phyloP scores from a whole-genome alignment of 331 rosid genomes.

The Prunus yedoensis region DNA sequence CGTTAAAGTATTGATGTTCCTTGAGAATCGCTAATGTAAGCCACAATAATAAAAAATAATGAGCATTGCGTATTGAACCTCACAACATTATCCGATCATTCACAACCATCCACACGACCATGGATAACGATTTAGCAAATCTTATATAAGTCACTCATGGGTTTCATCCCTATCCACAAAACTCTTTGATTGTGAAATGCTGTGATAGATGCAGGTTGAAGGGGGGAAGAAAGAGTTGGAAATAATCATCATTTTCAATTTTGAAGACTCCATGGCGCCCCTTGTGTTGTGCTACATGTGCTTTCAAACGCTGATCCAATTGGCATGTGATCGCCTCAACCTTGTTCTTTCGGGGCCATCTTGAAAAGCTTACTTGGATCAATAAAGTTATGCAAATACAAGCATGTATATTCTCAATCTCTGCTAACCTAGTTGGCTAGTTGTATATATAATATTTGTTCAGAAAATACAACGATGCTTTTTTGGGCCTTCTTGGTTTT shows the following conservation, averaged over 20 bases:
- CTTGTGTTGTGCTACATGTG: neutral
- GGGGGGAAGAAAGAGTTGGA: neutral
- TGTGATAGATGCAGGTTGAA: neutral
- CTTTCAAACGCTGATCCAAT: neutral
- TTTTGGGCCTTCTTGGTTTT: no score
- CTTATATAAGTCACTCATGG: neutral
- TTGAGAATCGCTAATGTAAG: neutral
- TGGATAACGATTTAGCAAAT: neutral
- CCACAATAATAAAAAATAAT: neutral
- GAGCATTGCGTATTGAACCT: neutral
- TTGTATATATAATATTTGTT: no score
- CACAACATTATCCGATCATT: neutral
- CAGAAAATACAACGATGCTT: no score
- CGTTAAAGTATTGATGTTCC: neutral
- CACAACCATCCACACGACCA: neutral
- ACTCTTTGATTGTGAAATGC: neutral
- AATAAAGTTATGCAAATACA: neutral
- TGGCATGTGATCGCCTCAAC: constrained; percentile 14
- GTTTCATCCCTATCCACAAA: neutral
- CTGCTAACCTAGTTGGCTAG: no score
- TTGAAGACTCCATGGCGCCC: neutral
- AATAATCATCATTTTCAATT: neutral
- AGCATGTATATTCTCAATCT: neutral
- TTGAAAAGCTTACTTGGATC: neutral
- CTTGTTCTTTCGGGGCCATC: neutral